A percentile compares a stretch with the other conserved stretches of the same genome.
Conservation (phyloP, 768 basidiomycete species). For the Amanita brunnescens region DNA sequence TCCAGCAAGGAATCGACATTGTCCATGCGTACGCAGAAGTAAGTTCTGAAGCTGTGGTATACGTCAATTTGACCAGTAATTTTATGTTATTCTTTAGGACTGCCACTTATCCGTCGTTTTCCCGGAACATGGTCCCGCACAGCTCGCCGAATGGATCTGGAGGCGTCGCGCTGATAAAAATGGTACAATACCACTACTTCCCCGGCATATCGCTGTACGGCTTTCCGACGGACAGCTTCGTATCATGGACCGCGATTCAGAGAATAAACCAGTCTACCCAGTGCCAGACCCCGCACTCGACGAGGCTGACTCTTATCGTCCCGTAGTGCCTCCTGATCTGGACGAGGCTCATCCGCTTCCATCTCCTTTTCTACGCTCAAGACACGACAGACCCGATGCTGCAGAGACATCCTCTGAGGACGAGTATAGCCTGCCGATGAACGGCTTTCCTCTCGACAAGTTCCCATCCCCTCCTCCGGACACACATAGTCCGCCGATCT, state of each 20-base stretch:
- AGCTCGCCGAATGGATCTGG: slow-evolving; percentile 1
- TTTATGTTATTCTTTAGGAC: not conserved
- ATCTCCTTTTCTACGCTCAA: not conserved
- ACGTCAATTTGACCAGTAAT: not conserved
- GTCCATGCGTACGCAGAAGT: slow-evolving; percentile 8
- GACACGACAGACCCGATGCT: not conserved
- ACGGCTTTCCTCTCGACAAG: not conserved
- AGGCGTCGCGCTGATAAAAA: not conserved
- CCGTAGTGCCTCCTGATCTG: slow-evolving; percentile 1
- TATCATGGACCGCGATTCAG: not conserved
- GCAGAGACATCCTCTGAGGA: not conserved
- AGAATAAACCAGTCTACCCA: not conserved
- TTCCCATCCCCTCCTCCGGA: slow-evolving; percentile 1
- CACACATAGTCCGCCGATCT: not conserved
- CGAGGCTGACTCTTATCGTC: not conserved
- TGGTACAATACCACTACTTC: not conserved
- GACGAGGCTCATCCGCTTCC: not conserved
- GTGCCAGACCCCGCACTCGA: not conserved
- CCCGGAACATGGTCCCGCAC: not conserved
- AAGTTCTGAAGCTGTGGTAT: not conserved
- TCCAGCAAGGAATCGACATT: slow-evolving; percentile 7
- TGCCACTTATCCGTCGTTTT: not conserved
- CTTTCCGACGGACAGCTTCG: not conserved
- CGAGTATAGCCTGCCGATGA: not conserved
- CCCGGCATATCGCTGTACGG: not conserved